phyloP scores from a whole-genome alignment of 2,329 filamentous ascomycete genomes.

The Acrodontium crateriforme region DNA sequence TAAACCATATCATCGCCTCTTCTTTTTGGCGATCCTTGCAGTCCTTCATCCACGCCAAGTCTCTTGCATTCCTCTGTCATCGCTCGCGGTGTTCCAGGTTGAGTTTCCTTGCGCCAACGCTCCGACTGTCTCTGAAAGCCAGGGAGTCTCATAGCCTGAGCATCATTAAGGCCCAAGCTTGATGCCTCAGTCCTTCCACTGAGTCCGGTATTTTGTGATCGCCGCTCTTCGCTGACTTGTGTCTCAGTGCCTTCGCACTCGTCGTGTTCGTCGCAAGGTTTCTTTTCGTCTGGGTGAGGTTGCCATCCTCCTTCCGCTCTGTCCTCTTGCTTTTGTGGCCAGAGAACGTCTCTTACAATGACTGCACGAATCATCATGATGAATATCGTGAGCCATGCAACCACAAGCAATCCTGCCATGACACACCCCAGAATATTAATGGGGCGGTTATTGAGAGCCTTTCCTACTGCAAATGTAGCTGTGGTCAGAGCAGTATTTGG shows the following conservation, averaged over 20 bases:
- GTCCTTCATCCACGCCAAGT: too few relatives aligned
- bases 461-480: slow-evolving; percentile 57
- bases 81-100: too few relatives aligned
- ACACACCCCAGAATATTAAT: slow-evolving; percentile 55
- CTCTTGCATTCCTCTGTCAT: too few relatives aligned
- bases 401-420: slow-evolving; percentile 50
- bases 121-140: too few relatives aligned
- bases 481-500: slow-evolving; percentile 49
- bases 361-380: slow-evolving; percentile 58
- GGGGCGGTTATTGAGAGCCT: slow-evolving; percentile 32
- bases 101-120: too few relatives aligned
- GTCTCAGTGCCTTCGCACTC: background rate
- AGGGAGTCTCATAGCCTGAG: too few relatives aligned
- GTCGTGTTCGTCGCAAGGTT: slow-evolving; percentile 2
- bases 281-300: slow-evolving; percentile 3
- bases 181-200: too few relatives aligned
- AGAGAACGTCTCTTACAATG: slow-evolving; percentile 52
- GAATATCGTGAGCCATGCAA: slow-evolving; percentile 57
- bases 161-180: too few relatives aligned
- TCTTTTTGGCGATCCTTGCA: too few relatives aligned
- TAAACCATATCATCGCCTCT: too few relatives aligned
- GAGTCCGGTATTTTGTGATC: too few relatives aligned
- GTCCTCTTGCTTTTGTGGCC: slow-evolving; percentile 59
- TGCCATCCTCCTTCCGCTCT: slow-evolving; percentile 46
- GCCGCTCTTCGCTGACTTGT: too few relatives aligned